A percentile compares a stretch with the other conserved stretches of the same genome.
These are phyloP conservation scores for Petunia axillaris DNA, from an alignment of 257 asterid genomes.

Conservation along the genomic window DNA sequence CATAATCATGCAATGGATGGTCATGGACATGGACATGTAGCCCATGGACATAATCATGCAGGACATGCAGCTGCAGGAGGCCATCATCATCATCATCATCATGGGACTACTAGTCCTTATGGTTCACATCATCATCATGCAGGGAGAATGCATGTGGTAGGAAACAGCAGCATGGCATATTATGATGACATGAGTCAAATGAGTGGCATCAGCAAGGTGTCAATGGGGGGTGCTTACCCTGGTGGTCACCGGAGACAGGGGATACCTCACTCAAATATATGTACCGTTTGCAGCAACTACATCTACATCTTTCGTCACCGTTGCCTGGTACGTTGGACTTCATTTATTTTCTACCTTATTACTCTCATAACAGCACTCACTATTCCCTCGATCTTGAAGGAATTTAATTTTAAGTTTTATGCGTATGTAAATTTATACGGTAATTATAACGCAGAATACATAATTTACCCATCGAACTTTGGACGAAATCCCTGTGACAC, in stretches of 20 bases:
- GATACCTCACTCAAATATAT: conserved; percentile 81
- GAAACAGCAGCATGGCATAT: conserved; percentile 41
- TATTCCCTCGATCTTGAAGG: too few relatives aligned
- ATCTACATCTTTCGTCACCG: conserved; percentile 71
- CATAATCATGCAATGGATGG: conserved; percentile 11
- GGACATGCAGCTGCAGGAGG: not conserved
- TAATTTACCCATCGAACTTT: too few relatives aligned
- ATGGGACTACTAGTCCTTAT: conserved; percentile 1
- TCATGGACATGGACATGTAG: conserved; percentile 13
- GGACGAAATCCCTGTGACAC: too few relatives aligned
- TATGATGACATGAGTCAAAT: conserved; percentile 55
- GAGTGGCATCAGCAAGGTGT: conserved; percentile 45
- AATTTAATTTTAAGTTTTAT: too few relatives aligned
- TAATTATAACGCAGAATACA: too few relatives aligned
- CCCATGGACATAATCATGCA: not conserved
- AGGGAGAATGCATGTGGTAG: conserved; percentile 28
- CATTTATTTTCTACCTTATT: not conserved
- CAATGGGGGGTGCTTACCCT: not conserved
- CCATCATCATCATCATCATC: not conserved
- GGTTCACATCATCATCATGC: not conserved
- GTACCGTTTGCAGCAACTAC: conserved; percentile 67
- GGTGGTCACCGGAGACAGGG: conserved; percentile 59
- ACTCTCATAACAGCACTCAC: too few relatives aligned
- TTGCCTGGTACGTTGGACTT: conserved; percentile 53
- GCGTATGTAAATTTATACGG: too few relatives aligned